phyloP scores from a whole-genome alignment of 148 eudicot species.

The Cornus kousa region DNA sequence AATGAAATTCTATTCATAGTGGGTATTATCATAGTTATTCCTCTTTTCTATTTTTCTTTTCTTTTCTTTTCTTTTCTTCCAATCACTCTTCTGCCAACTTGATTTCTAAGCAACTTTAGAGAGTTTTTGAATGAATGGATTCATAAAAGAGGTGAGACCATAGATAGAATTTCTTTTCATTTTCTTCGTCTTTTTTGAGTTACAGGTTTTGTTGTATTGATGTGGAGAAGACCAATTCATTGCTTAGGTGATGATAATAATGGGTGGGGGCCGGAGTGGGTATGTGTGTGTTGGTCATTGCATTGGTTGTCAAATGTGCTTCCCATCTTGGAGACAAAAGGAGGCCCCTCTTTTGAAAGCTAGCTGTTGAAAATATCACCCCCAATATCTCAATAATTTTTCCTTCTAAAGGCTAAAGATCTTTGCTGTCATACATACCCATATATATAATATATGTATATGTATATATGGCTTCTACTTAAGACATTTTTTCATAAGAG shows the following conservation, averaged over 20 bases:
- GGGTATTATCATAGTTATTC: too few species aligned
- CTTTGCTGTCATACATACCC: conserved; percentile 9
- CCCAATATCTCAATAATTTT: conserved; percentile 5
- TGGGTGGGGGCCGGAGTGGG: conserved; percentile 1
- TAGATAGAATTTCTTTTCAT: too few species aligned
- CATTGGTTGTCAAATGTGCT: conserved; percentile 22
- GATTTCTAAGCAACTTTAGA: conserved; percentile 11
- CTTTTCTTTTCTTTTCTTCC: neutral
- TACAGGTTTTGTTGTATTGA: conserved; percentile 1
- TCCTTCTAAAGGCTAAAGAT: conserved; percentile 3
- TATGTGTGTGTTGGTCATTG: conserved; percentile 19
- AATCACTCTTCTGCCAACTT: neutral
- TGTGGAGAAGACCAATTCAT: neutral
- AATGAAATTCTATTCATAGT: too few species aligned
- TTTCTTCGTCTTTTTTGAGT: neutral
- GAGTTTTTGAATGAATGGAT: neutral
- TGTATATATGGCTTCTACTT: too few species aligned
- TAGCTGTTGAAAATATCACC: conserved; percentile 17
- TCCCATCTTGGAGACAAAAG: conserved; percentile 25
- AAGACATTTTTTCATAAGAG: too few species aligned
- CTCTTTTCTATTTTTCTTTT: neutral
- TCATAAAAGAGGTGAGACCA: neutral
- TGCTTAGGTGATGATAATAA: conserved; percentile 8
- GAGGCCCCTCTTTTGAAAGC: conserved; percentile 12
- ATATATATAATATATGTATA: too few species aligned